Percentiles rank a stretch among this genome's conserved stretches.
Conservation (phyloP, 2,329 filamentous ascomycete species). For the Raffaelea ambrosiae region DNA sequence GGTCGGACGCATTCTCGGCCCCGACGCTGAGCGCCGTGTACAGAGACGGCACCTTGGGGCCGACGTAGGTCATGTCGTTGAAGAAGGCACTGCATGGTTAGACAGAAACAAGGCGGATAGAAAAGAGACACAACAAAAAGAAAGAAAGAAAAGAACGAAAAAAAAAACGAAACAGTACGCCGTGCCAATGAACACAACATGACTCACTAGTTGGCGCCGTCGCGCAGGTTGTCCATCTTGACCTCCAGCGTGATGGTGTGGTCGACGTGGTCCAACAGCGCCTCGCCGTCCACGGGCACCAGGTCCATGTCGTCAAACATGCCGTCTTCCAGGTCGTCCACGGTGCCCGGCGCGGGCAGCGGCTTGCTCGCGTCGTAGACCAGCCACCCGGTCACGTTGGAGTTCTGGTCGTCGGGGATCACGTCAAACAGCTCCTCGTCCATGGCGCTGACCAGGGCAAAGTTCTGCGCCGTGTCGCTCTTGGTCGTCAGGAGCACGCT, state of each 20-base stretch:
- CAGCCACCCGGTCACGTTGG: conserved; percentile 57
- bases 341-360: conserved; percentile 39
- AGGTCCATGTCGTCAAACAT: conserved; percentile 64
- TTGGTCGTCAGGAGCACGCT: conserved; percentile 57
- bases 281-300: conserved; percentile 57
- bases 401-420: conserved; percentile 59
- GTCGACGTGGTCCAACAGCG: conserved; percentile 52
- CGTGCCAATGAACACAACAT: conserved; percentile 6
- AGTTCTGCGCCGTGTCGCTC: conserved; percentile 54
- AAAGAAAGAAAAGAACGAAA: not conserved
- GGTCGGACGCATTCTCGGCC: conserved; percentile 46
- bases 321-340: conserved; percentile 51
- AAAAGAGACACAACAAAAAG: not conserved
- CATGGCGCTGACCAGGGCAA: conserved; percentile 61
- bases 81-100: conserved; percentile 46
- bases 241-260: conserved; percentile 55
- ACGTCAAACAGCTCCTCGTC: conserved; percentile 63
- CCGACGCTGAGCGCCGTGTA: conserved; percentile 65
- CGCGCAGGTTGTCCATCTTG: conserved; percentile 56
- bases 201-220: conserved; percentile 60
- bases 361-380: conserved; percentile 43
- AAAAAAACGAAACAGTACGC: conserved; percentile 26
- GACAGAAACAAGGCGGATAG: too few relatives aligned
- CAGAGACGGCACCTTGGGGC: conserved; percentile 68
- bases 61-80: conserved; percentile 69